Base-by-base conservation (phyloP, 768 basidiomycete species). In the Trametes cingulata region DNA sequence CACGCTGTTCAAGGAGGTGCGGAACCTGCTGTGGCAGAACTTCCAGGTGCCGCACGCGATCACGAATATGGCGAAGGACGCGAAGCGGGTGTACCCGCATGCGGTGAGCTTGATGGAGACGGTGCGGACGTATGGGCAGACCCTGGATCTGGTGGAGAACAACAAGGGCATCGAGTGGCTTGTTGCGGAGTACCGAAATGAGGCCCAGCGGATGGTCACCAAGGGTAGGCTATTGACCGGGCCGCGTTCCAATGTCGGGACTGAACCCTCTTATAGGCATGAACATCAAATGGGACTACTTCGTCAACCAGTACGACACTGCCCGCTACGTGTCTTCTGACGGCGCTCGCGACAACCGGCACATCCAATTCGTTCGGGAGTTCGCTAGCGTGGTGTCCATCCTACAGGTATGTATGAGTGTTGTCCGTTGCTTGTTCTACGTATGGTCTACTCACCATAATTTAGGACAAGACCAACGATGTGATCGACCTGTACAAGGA, bases 91-190 rank as follows among this genome's bases (percentile, higher is more conserved):
- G 61, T 99, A 99, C 72, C 95, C 95, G 0, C 95, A 98, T 78
- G 97, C 97, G 2, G 96, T 98, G 65, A 94, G 92, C 69, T 74
- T 94, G 73, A 98, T 98, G 96, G 97, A 99, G 79, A 96, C 95
- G 0, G 94, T 98, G n/a, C 80, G 95, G 72, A 98, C 94, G 27
- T 98, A 99, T 74, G 90, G 91, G 19, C 97, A 99, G 77, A 97
- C 93, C 0, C 76, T 97, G 71, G 93, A 94, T 71, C 76, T 98
- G 67, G 88, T 98, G 67, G 90, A 97, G 71, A 82, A 81, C 42
- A 93, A 98, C 72, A 88, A 89, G 73, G 93, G 88, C 2, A 95
- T 98, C 66, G 92, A 94, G 72, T 93, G 93, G 83, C 80, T 99
- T 40, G 89, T 98, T 2, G 96, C 95, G 17, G 94, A 96, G 75